Evolutionary conservation across 345 rosid species (phyloP).

Genomic region (Iberis pinnata): DNA sequence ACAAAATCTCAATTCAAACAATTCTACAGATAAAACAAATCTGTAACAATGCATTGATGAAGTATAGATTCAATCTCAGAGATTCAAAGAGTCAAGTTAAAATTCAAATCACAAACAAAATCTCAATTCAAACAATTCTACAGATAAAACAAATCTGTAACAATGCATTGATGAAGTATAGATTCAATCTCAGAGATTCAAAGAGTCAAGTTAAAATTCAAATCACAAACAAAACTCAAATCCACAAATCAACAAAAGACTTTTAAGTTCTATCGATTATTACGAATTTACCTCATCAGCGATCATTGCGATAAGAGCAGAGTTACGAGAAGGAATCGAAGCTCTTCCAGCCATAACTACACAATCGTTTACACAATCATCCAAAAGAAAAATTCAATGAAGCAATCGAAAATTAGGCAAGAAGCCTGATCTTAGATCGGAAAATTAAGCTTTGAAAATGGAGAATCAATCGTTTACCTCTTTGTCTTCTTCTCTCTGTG

Average conservation of each 20-base stretch:
- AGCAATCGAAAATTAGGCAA: too few relatives aligned
- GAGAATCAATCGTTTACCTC: slow-evolving; percentile 24
- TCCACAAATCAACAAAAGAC: too few relatives aligned
- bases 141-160: too few relatives aligned
- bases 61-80: slow-evolving; percentile 21
- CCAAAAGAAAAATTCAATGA: slow-evolving; percentile 15
- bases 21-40: too few relatives aligned
- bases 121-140: too few relatives aligned
- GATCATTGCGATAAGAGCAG: slow-evolving; percentile 70
- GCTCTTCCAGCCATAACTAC: slow-evolving; percentile 59
- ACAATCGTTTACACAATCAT: neutral
- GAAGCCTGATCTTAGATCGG: slow-evolving; percentile 13
- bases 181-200: slow-evolving; percentile 20
- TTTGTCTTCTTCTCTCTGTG: slow-evolving; percentile 14
- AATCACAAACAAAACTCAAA: neutral
- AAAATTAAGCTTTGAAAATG: neutral
- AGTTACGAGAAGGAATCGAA: slow-evolving; percentile 45
- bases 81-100: neutral
- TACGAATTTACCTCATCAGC: slow-evolving; percentile 56
- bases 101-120: neutral
- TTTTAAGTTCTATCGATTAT: too few relatives aligned
- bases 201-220: neutral
- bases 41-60: slow-evolving; percentile 2
- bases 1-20: too few relatives aligned
- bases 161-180: slow-evolving; percentile 7